Evolutionary conservation across 768 basidiomycete genomes (phyloP).

Genomic region (Crassisporium funariophilum): DNA sequence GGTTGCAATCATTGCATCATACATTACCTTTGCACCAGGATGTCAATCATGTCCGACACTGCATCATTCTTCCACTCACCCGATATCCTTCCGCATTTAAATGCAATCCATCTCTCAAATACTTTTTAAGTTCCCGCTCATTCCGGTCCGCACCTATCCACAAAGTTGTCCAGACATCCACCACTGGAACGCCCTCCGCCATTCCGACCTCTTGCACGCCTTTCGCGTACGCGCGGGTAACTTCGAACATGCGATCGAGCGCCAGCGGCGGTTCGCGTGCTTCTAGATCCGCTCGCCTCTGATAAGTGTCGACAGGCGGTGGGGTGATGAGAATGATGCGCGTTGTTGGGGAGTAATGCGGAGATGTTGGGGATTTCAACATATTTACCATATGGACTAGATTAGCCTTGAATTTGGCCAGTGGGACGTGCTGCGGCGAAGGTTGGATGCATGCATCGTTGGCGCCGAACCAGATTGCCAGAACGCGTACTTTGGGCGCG

Average conservation of each 20-base stretch:
- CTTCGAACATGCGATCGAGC: slow-evolving; percentile 63
- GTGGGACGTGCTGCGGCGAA: slow-evolving; percentile 76
- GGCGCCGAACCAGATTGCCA: slow-evolving; percentile 88
- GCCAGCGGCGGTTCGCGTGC: slow-evolving; percentile 49
- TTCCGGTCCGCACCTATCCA: slow-evolving; percentile 72
- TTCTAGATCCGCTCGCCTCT: slow-evolving; percentile 52
- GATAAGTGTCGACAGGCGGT: slow-evolving; percentile 75
- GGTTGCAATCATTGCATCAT: slow-evolving; percentile 57
- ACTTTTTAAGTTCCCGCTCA: slow-evolving; percentile 51
- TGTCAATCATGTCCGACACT: not conserved
- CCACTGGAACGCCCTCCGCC: slow-evolving; percentile 56
- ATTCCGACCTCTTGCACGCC: slow-evolving; percentile 64
- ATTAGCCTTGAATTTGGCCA: slow-evolving; percentile 64
- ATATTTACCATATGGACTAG: slow-evolving; percentile 62
- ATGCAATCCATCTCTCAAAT: slow-evolving; percentile 79
- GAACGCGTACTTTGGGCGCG: slow-evolving; percentile 64
- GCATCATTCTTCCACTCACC: slow-evolving; percentile 43
- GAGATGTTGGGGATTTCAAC: slow-evolving; percentile 62
- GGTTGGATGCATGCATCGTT: slow-evolving; percentile 79
- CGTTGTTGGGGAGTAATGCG: slow-evolving; percentile 70
- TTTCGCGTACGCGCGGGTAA: slow-evolving; percentile 69
- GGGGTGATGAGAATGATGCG: slow-evolving; percentile 82
- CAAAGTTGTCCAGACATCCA: slow-evolving; percentile 76
- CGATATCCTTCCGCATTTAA: slow-evolving; percentile 73
- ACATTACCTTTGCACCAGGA: slow-evolving; percentile 54